Evolutionary conservation across 2,329 filamentous ascomycete genomes (phyloP).

Genomic region (Lasiodiplodia hormozganensis): DNA sequence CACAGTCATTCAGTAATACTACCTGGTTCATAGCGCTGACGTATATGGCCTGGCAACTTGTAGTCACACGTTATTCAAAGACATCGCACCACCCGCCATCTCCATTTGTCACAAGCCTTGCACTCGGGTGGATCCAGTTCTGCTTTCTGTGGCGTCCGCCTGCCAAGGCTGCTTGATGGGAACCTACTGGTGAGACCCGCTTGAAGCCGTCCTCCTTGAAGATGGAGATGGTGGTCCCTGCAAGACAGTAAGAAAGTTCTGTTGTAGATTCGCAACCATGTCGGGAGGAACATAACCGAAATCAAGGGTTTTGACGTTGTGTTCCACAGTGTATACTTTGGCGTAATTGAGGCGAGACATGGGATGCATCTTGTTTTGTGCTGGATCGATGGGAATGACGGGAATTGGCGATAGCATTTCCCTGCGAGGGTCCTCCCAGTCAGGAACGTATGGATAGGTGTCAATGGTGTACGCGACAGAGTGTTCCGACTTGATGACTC

Average conservation of each 20-base stretch:
- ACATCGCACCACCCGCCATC: no score
- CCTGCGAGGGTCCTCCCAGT: background rate
- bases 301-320: conserved; percentile 40
- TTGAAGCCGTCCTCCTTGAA: background rate
- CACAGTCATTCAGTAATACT: no score
- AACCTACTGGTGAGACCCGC: no score
- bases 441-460: background rate
- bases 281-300: conserved; percentile 35
- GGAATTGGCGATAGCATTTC: conserved; percentile 33
- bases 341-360: conserved; percentile 37
- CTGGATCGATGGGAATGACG: conserved; percentile 28
- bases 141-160: no score
- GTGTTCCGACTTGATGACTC: conserved; percentile 19
- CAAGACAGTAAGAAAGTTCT: conserved; percentile 7
- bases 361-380: conserved; percentile 33
- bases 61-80: no score
- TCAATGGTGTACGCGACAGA: conserved; percentile 3
- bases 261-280: background rate
- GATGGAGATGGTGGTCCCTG: background rate
- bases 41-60: no score
- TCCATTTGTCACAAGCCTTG: no score
- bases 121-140: no score
- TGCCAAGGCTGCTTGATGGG: no score
- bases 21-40: no score
- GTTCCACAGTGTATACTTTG: conserved; percentile 39